Conservation (phyloP, 2,329 filamentous ascomycete genomes). For the Diplodia mutila region DNA sequence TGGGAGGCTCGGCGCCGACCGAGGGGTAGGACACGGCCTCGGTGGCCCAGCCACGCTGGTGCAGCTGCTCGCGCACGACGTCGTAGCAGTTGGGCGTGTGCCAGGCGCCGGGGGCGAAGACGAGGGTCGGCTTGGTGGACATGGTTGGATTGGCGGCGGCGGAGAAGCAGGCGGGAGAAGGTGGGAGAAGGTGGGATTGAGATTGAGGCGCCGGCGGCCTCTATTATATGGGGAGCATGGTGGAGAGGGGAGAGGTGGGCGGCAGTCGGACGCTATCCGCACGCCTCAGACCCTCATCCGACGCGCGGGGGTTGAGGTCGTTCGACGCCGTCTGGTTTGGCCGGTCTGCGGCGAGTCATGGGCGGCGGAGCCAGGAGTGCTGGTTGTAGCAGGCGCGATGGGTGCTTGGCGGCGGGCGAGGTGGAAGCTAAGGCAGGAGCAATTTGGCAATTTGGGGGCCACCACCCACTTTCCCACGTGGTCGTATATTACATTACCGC, state of each 20-base stretch:
- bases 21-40: constrained; percentile 37
- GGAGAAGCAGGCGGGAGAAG: too few species aligned
- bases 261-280: too few species aligned
- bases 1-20: constrained; percentile 34
- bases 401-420: background rate
- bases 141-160: background rate
- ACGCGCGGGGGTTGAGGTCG: background rate
- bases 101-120: constrained; percentile 46
- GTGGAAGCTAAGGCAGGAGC: background rate
- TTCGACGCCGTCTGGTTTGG: background rate
- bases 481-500: background rate
- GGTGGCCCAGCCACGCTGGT: constrained; percentile 38
- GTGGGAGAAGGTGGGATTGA: too few species aligned
- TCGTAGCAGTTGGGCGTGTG: constrained; percentile 40
- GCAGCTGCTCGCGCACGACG: constrained; percentile 34
- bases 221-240: background rate
- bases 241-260: background rate
- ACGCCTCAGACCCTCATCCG: background rate
- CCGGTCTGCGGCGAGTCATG: background rate
- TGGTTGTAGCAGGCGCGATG: too few species aligned
- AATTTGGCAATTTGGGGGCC: background rate
- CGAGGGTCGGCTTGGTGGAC: constrained; percentile 37
- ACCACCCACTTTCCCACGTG: background rate
- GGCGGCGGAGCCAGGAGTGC: background rate
- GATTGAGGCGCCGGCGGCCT: background rate